Conservation (phyloP, 2,329 filamentous ascomycete genomes). For the Fusarium sp. region DNA sequence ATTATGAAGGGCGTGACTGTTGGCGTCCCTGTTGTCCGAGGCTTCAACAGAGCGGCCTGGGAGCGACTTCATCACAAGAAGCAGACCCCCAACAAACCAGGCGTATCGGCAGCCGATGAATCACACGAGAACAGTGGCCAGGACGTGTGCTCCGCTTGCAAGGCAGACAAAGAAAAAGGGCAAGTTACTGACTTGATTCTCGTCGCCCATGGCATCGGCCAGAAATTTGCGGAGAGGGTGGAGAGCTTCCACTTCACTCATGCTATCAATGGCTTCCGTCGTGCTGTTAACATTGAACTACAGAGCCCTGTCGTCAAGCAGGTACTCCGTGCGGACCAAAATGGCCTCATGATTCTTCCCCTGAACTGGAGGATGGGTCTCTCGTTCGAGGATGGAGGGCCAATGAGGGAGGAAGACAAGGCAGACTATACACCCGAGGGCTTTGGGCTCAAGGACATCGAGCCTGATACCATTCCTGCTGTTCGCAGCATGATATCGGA, state of each 20-base stretch:
- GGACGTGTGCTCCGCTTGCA: slow-evolving; percentile 67
- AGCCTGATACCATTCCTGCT: slow-evolving; percentile 88
- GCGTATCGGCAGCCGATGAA: slow-evolving; percentile 45
- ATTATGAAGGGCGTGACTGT: slow-evolving; percentile 87
- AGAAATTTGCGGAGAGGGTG: slow-evolving; percentile 93
- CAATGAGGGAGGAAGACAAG: slow-evolving; percentile 66
- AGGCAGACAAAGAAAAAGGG: slow-evolving; percentile 71
- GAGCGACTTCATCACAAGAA: slow-evolving; percentile 72
- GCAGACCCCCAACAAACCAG: slow-evolving; percentile 46
- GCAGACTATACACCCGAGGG: slow-evolving; percentile 68
- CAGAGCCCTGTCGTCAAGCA: slow-evolving; percentile 78
- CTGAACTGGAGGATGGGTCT: slow-evolving; percentile 93
- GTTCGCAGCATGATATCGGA: slow-evolving; percentile 96
- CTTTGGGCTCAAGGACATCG: slow-evolving; percentile 84
- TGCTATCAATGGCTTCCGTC: slow-evolving; percentile 89
- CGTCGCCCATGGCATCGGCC: slow-evolving; percentile 94
- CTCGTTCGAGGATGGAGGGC: slow-evolving; percentile 84
- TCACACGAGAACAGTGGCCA: slow-evolving; percentile 44
- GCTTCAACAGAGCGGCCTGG: slow-evolving; percentile 85
- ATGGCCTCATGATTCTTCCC: slow-evolving; percentile 92
- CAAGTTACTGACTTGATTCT: slow-evolving; percentile 89
- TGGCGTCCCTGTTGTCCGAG: slow-evolving; percentile 88
- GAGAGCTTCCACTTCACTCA: slow-evolving; percentile 98
- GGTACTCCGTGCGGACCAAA: slow-evolving; percentile 80
- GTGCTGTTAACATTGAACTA: slow-evolving; percentile 87